Evolutionary conservation across 768 basidiomycete genomes (phyloP).

Genomic region (Pholiota molesta): DNA sequence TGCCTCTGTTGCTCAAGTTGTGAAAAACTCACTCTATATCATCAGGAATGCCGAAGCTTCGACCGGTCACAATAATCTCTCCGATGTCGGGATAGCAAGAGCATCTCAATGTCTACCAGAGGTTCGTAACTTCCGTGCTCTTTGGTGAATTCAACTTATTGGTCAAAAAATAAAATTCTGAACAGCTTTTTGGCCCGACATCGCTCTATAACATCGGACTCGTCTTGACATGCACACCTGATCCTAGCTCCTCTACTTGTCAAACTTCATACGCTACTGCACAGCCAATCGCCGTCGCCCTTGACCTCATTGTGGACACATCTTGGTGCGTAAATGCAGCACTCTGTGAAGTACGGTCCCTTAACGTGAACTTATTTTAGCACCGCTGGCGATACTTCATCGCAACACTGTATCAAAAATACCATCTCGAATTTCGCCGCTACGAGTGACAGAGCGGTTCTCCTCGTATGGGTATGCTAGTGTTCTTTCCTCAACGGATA

Average conservation of each 20-base stretch:
- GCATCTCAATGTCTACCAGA: neutral
- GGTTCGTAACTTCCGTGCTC: neutral
- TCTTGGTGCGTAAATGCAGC: conserved; percentile 9
- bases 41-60: neutral
- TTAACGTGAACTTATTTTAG: neutral
- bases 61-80: neutral
- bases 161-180: neutral
- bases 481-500: neutral
- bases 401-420: conserved; percentile 6
- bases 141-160: neutral
- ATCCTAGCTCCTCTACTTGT: neutral
- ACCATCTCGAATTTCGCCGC: conserved; percentile 12
- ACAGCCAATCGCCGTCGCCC: conserved; percentile 8
- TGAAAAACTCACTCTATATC: neutral
- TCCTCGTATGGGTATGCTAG: conserved; percentile 14
- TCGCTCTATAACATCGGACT: neutral
- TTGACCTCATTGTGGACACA: conserved; percentile 11
- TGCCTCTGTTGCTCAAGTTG: neutral
- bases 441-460: conserved; percentile 6
- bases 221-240: neutral
- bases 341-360: neutral
- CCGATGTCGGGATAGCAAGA: neutral
- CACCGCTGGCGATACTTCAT: neutral
- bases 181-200: neutral
- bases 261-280: conserved; percentile 2